Conservation (phyloP, 1,139 yeast genomes). For the Hyphopichia khmerensis region DNA sequence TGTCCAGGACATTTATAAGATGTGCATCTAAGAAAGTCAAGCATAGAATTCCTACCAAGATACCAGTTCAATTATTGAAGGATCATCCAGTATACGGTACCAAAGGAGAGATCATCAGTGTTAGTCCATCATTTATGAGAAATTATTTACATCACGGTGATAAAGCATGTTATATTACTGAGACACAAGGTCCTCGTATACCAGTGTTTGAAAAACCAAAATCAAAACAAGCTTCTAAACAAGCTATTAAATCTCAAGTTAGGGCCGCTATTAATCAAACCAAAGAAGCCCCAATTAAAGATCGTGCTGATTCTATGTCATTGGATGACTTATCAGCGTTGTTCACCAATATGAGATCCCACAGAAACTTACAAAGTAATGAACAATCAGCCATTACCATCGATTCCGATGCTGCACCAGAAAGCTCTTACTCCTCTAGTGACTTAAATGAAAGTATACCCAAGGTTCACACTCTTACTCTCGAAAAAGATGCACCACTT, state of each 20-base stretch:
- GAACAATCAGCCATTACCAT: not conserved
- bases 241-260: not conserved
- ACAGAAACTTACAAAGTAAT: constrained; percentile 3
- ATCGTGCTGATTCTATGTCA: constrained; percentile 30
- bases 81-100: constrained; percentile 64
- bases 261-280: constrained; percentile 7
- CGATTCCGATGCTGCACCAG: constrained; percentile 6
- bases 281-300: constrained; percentile 6
- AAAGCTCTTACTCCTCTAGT: constrained; percentile 11
- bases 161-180: constrained; percentile 68
- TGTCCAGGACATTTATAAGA: constrained; percentile 6
- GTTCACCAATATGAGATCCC: constrained; percentile 27
- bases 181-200: constrained; percentile 54
- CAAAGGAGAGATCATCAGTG: constrained; percentile 70
- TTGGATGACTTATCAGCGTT: constrained; percentile 39
- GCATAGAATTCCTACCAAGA: constrained; percentile 28
- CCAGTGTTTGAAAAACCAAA: constrained; percentile 47
- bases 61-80: constrained; percentile 68
- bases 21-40: constrained; percentile 7
- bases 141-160: constrained; percentile 67
- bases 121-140: constrained; percentile 83
- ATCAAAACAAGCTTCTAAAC: not conserved
- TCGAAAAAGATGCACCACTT: constrained; percentile 13
- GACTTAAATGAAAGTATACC: constrained; percentile 37
- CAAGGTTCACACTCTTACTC: constrained; percentile 18